A percentile compares a stretch with the other conserved stretches of the same genome.
Conservation (phyloP, 139 green algal species). For the Pycnococcus provasolii region DNA sequence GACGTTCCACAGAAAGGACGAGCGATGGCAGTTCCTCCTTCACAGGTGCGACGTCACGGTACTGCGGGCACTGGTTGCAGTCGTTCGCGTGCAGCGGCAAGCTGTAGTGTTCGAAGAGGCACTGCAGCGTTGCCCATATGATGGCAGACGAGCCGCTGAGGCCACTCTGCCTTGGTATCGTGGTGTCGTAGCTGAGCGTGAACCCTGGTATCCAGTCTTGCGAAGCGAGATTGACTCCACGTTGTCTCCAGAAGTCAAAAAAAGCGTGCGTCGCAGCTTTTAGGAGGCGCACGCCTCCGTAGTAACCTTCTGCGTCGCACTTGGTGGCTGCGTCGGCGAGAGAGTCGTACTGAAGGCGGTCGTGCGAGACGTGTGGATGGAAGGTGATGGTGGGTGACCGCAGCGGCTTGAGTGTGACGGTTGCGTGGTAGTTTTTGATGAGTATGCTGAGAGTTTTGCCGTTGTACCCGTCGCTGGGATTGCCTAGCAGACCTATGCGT, state of each 20-base stretch:
- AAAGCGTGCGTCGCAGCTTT: constrained; percentile 62
- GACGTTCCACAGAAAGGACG: constrained; percentile 56
- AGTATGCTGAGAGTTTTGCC: constrained; percentile 56
- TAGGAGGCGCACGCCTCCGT: constrained; percentile 70
- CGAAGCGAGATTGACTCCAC: too few relatives aligned
- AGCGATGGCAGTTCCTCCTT: constrained; percentile 44
- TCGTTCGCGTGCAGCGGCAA: constrained; percentile 28
- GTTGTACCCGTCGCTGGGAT: constrained; percentile 64
- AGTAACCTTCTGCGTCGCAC: constrained; percentile 47
- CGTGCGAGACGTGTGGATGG: constrained; percentile 50
- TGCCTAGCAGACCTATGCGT: constrained; percentile 67
- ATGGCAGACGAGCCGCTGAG: constrained; percentile 80
- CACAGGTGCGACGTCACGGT: constrained; percentile 4
- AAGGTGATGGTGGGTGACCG: constrained; percentile 30
- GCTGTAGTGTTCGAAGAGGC: constrained; percentile 59
- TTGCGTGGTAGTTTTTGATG: constrained; percentile 61
- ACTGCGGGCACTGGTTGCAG: too few relatives aligned
- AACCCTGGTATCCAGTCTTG: constrained; percentile 36
- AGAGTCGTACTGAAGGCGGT: constrained; percentile 38
- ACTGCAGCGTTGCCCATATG: constrained; percentile 59
- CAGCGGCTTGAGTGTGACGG: constrained; percentile 42
- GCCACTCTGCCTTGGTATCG: constrained; percentile 71
- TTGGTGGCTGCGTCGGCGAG: constrained; percentile 34
- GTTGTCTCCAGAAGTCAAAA: constrained; percentile 23
- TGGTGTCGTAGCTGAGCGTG: constrained; percentile 65